Base-by-base conservation (phyloP, 1,284 basidiomycete genomes). In the Ceratobasidium sp. region DNA sequence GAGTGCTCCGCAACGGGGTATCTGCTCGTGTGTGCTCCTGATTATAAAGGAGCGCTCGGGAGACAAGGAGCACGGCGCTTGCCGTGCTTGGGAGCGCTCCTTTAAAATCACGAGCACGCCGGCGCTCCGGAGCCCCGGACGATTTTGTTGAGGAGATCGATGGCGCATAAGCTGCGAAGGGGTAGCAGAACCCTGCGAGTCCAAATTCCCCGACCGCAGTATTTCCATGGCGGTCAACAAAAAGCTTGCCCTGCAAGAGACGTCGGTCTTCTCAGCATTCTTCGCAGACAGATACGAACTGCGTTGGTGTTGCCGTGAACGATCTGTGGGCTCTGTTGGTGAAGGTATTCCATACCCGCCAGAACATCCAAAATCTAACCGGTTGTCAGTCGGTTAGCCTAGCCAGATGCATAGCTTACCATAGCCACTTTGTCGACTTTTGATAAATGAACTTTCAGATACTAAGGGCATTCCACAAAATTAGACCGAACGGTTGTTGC, bases 301-400 rank as follows among this genome's bases (percentile, higher is more conserved):
- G 38, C 36, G 25, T 54, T 53, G 23, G 56, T 6, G 38, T 7
- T 25, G 1, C 51, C 64, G 51, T 67, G 64, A 8, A 67, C 38
- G 14, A 67, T 21, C n/a, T 51, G 51, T 21, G 64, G 64, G 23
- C 25, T 53, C 11, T 30, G 49, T 14, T 12, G 16, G 12, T 67
- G 64, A 25, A 67, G 40, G 23, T 67, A 67, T 16, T 42, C 12
- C 38, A 67, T 11, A 18, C 64, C 64, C 3, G 25, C 23, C 28
- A 56, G 30, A 16, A 56, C 54, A 38, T 56, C 54, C 12, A 36
- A 9, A 33, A 36, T 56, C 30, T 56, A 33, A 7, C 1, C 30
- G n/a, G 11, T 38, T 9, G 38, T 14, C 18, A 56, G 11, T 18
- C 3, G 9, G 2, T n/a, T 4, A 12, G 12, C 28, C 23, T 14